Base-by-base conservation (phyloP, 2,329 filamentous ascomycete genomes). In the Phoma sp. region DNA sequence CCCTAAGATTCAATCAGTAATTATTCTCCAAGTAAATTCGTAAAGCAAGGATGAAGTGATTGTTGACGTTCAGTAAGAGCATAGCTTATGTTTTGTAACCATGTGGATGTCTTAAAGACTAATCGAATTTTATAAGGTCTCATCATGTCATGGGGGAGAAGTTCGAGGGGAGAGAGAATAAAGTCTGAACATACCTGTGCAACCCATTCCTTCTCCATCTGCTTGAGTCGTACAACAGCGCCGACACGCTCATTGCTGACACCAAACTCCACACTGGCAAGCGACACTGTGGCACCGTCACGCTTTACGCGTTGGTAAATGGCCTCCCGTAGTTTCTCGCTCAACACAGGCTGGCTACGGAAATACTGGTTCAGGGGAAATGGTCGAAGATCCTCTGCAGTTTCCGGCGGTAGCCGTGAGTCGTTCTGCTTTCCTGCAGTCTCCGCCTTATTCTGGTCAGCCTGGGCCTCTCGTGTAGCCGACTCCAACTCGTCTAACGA, bases 31-130 rank as follows among this genome's bases (percentile, higher is more conserved):
- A 32, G 33, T 17, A 17, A 13, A 47, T 15, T 40, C 22, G 8
- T 45, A 3, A 13, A 10, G 27, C 15, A 27, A 17, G 13, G 9
- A 29, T 6, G 6, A 21, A 38, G 19, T 46, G 22, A 6, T 48
- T 35, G 31, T 47, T 57, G 60, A 68, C 65, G 52, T 65, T 91
- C 88, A 91, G 88, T 88, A 85, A 88, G 85, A 85, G 84, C 82
- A 88, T 88, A 85, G 84, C 64, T 66, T 83, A 85, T 80, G 51
- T 81, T 85, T 84, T 89, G 82, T 94, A 94, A 97, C 91, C 91
- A 95, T 88, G 82, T 87, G 75, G 81, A 77, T 87, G 93, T 98
- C 93, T 96, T 97, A 84, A 96, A 96, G 94, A 98, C 94, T 97
- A 96, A 98, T 97, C 94, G 94, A 81, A 89, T 85, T 88, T 86